Percentiles rank a stretch among this genome's conserved stretches.
These are phyloP conservation scores for Huntiella abstrusa DNA, from an alignment of 2,329 filamentous ascomycete species.

Conservation along the genomic window DNA sequence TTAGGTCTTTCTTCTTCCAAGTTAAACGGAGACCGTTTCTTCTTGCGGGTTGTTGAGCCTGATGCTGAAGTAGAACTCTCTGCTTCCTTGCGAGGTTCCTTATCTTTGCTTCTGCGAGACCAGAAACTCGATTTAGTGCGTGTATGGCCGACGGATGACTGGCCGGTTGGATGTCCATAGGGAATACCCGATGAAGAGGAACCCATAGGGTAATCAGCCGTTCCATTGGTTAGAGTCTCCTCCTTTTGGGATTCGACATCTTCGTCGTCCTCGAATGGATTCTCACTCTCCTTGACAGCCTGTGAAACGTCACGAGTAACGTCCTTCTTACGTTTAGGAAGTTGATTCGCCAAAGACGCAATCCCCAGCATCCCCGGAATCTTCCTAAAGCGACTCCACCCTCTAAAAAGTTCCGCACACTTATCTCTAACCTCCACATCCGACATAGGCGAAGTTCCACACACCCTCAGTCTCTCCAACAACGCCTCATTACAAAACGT, in stretches of 20 bases:
- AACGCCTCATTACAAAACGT: slow-evolving; percentile 80
- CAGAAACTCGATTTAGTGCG: slow-evolving; percentile 25
- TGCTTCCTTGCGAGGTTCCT: slow-evolving; percentile 29
- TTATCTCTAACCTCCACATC: slow-evolving; percentile 76
- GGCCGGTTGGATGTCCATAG: slow-evolving; percentile 10
- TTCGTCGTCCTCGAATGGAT: slow-evolving; percentile 50
- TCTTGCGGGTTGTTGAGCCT: slow-evolving; percentile 20
- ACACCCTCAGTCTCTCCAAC: slow-evolving; percentile 74
- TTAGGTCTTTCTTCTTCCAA: slow-evolving; percentile 72
- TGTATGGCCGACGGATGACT: slow-evolving; percentile 14
- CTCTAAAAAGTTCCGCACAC: slow-evolving; percentile 67
- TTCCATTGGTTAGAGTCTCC: slow-evolving; percentile 9
- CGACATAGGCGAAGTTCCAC: slow-evolving; percentile 67
- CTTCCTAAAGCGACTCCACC: slow-evolving; percentile 75
- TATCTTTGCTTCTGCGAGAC: slow-evolving; percentile 28
- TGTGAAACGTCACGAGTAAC: slow-evolving; percentile 63
- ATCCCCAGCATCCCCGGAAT: slow-evolving; percentile 65
- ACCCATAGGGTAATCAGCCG: background rate
- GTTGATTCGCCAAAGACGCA: slow-evolving; percentile 55
- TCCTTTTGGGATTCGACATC: slow-evolving; percentile 26
- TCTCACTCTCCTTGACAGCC: slow-evolving; percentile 63
- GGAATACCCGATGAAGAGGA: slow-evolving; percentile 10
- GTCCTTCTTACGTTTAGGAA: slow-evolving; percentile 48
- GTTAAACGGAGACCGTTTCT: slow-evolving; percentile 52
- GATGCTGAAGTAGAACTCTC: slow-evolving; percentile 22